Evolutionary conservation across 2,329 filamentous ascomycete species (phyloP), one percentile per base, ranked within the genome.

Genomic region (Calonectria ilicicola): DNA sequence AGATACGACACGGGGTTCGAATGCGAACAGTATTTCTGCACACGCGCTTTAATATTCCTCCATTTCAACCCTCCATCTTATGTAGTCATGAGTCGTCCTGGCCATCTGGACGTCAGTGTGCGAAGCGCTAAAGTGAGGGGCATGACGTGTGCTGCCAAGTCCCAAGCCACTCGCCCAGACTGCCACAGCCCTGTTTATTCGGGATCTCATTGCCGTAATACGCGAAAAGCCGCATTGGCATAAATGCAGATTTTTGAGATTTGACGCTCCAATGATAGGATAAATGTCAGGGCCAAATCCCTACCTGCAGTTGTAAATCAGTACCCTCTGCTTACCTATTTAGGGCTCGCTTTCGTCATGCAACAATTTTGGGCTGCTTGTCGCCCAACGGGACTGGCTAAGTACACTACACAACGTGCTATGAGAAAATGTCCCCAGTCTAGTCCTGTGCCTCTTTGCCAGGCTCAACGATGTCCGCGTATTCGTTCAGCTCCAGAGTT

Each of bases 101-200:
- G 68, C 53, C 38, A 35, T 62, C 68, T 72, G 40, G 38, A 56
- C 66, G 68, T 68, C 76, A 75, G 72, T 65, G 69, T 74, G 47
- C 51, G 62, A 76, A 78, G 75, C 75, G 76, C 74, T 72, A 74
- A 75, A 74, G 60, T 77, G 78, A 80, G 76, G 75, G 77, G 75
- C 78, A 80, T 80, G 78, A 80, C 78, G 78, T 80, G 78, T 79
- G 76, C 76, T 67, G 78, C 78, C 78, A 80, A 80, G 78, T 75
- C 72, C 78, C 76, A 80, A 80, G 78, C 78, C 78, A 80, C 78
- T 72, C 67, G 78, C 78, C 78, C 77, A 80, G 78, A 72, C 77
- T 67, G 47, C 69, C 72, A 66, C 64, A 79, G 77, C 77, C 78
- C 78, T 80, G 78, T 73, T 78, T 76, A 56, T 49, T 78, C 78